Conservation (phyloP, 2,329 filamentous ascomycete species). For the Talaromyces islandicus region DNA sequence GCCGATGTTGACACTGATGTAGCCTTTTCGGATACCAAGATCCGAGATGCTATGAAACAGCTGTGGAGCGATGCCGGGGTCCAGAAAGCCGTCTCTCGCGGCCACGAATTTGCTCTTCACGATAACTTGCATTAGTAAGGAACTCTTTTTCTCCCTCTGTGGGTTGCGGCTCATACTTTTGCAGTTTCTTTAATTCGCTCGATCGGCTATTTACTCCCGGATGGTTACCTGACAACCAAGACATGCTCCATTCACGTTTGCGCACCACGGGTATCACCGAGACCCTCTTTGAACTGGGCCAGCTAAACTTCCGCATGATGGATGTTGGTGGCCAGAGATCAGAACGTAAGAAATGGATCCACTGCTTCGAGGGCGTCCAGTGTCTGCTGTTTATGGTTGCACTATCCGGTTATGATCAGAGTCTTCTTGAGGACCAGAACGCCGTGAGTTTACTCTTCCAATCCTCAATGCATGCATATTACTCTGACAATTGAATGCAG, state of each 20-base stretch:
- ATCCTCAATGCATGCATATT: not conserved
- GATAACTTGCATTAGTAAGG: slow-evolving; percentile 90
- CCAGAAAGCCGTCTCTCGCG: slow-evolving; percentile 80
- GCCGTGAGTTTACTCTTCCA: slow-evolving; percentile 58
- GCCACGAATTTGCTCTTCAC: slow-evolving; percentile 93
- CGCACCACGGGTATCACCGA: slow-evolving; percentile 94
- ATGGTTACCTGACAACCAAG: slow-evolving; percentile 89
- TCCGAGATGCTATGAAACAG: slow-evolving; percentile 69
- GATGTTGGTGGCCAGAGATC: slow-evolving; percentile 89
- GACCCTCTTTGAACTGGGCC: slow-evolving; percentile 84
- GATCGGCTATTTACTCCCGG: slow-evolving; percentile 68
- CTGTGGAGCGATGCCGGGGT: slow-evolving; percentile 83
- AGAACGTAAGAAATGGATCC: slow-evolving; percentile 96
- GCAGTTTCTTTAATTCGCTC: slow-evolving; percentile 75
- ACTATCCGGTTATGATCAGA: slow-evolving; percentile 94
- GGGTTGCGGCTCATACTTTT: not conserved
- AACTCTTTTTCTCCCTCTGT: not conserved
- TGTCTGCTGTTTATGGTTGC: slow-evolving; percentile 89
- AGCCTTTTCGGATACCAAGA: slow-evolving; percentile 58
- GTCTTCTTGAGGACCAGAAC: slow-evolving; percentile 91
- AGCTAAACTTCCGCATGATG: slow-evolving; percentile 94
- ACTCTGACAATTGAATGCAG: slow-evolving; percentile 34
- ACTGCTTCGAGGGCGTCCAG: slow-evolving; percentile 92
- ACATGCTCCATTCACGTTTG: slow-evolving; percentile 83
- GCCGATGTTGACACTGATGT: slow-evolving; percentile 76